Conservation (phyloP, 179 eudicot species). For the Silene noctiflora region DNA sequence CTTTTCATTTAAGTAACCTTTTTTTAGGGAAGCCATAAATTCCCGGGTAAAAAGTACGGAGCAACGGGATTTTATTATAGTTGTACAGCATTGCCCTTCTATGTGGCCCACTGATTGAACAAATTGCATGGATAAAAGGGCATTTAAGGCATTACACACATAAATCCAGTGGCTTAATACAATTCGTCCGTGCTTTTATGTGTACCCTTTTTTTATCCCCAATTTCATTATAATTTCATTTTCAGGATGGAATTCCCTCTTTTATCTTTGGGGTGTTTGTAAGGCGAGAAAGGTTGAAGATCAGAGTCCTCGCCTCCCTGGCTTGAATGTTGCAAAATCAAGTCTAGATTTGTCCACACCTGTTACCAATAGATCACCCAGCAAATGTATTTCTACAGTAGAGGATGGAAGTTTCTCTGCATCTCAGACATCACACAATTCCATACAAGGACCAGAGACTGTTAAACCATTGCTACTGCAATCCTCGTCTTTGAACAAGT, state of each 20-base stretch:
- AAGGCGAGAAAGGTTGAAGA: slow-evolving; percentile 29
- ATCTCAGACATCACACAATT: slow-evolving; percentile 19
- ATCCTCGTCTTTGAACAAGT: slow-evolving; percentile 14
- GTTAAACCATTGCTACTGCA: slow-evolving; percentile 9
- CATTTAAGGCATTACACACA: too few relatives aligned
- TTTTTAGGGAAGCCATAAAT: too few relatives aligned
- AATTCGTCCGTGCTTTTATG: too few relatives aligned
- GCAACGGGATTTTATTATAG: too few relatives aligned
- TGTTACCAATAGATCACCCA: slow-evolving; percentile 14
- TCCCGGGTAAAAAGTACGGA: too few relatives aligned
- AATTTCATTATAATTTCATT: neutral
- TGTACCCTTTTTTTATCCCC: too few relatives aligned
- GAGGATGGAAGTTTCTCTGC: slow-evolving; percentile 21
- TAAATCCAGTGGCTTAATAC: too few relatives aligned
- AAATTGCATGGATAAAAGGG: too few relatives aligned
- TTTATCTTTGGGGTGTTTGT: slow-evolving; percentile 47
- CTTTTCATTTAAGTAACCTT: neutral
- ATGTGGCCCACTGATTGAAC: too few relatives aligned
- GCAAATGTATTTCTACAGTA: slow-evolving; percentile 13
- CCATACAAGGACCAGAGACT: slow-evolving; percentile 18
- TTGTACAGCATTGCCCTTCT: too few relatives aligned
- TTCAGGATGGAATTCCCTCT: slow-evolving; percentile 50
- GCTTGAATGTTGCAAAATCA: slow-evolving; percentile 13
- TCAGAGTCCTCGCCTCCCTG: slow-evolving; percentile 13
- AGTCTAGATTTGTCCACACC: slow-evolving; percentile 12